Percentiles rank a stretch among this genome's conserved stretches.
Conservation (phyloP, 2,329 filamentous ascomycete species). For the Colletotrichum euphorbiae region DNA sequence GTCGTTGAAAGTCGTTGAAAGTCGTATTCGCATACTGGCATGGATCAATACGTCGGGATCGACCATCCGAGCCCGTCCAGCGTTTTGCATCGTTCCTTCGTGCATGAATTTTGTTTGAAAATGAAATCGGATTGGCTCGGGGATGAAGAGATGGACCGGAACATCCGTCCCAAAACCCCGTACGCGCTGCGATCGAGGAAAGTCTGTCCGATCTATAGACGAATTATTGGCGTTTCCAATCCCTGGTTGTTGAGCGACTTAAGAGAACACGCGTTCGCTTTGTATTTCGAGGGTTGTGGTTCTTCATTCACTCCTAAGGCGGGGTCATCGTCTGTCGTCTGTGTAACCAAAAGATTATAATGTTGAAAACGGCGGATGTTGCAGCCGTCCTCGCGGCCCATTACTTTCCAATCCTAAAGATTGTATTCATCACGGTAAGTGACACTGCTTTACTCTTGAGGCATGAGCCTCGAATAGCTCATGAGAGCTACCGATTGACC, state of each 20-base stretch:
- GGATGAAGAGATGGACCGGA: constrained; percentile 1
- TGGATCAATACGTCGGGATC: not conserved
- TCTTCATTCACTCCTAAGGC: not conserved
- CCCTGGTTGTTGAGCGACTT: not conserved
- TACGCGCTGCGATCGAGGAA: not conserved
- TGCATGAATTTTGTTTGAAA: constrained; percentile 8
- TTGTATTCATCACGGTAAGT: constrained; percentile 11
- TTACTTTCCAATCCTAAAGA: constrained; percentile 1
- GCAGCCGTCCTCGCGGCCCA: not conserved
- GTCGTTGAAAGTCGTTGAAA: too few relatives aligned
- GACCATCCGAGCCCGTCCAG: constrained; percentile 2
- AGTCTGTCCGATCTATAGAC: not conserved
- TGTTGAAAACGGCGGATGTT: not conserved
- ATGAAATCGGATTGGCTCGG: constrained; percentile 5
- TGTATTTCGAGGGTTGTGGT: not conserved
- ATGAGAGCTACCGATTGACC: not conserved
- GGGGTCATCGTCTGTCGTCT: not conserved
- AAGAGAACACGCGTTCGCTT: constrained; percentile 1
- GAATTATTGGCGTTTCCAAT: not conserved
- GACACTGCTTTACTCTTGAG: rapidly evolving
- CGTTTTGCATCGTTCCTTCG: constrained; percentile 5
- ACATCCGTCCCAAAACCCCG: not conserved
- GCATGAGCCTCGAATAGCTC: not conserved
- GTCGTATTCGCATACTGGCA: too few relatives aligned
- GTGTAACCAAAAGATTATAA: too few relatives aligned